Conservation (phyloP, 148 eudicot species). For the Chenopodium suecicum region DNA sequence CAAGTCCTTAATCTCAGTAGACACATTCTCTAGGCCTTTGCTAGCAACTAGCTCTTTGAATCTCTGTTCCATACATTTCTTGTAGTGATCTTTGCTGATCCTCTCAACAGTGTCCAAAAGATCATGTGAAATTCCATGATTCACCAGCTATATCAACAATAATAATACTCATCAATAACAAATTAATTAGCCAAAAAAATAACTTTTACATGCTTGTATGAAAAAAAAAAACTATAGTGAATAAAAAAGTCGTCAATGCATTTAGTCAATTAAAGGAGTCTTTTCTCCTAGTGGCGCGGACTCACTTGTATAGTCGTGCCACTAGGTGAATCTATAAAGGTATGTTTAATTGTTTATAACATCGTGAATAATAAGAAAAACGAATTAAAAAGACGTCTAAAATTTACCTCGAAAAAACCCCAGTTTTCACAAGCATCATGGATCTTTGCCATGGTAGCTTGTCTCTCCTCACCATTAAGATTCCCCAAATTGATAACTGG, state of each 20-base stretch:
- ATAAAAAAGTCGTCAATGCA: not conserved
- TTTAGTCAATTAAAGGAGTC: not conserved
- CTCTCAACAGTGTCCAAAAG: conserved; percentile 66
- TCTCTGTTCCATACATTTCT: conserved; percentile 62
- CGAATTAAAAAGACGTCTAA: not conserved
- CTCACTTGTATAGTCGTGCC: not conserved
- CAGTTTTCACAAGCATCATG: conserved; percentile 75
- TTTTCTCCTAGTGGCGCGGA: not conserved
- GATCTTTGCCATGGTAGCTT: conserved; percentile 55
- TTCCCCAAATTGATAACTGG: conserved; percentile 67
- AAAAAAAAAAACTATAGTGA: not conserved
- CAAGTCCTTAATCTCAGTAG: conserved; percentile 50
- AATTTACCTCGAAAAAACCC: conserved; percentile 75
- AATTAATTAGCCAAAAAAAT: not conserved
- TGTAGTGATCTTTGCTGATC: conserved; percentile 64
- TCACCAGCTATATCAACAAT: conserved; percentile 41
- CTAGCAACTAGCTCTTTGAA: conserved; percentile 56
- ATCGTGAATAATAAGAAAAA: not conserved
- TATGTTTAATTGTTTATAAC: no score
- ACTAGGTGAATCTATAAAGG: not conserved
- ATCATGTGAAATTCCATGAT: conserved; percentile 65
- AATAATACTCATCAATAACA: not conserved
- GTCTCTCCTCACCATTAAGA: conserved; percentile 59
- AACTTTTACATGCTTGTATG: no score
- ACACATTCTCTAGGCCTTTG: conserved; percentile 55